Evolutionary conservation across 306 rosid genomes (phyloP).

Genomic region (Vicia villosa): DNA sequence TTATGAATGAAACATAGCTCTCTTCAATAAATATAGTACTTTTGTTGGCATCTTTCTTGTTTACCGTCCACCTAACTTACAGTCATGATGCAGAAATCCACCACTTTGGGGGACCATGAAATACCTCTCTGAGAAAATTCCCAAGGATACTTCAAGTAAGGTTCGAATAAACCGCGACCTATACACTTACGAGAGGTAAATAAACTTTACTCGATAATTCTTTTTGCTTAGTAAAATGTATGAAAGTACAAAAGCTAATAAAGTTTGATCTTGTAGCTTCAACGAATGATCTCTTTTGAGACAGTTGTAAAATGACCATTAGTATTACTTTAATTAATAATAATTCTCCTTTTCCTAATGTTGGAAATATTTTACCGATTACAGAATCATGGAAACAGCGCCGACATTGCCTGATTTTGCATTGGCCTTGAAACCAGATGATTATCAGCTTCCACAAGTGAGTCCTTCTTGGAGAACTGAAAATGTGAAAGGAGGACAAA

Average conservation of each 20-base stretch:
- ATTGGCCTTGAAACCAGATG: slow-evolving; percentile 95
- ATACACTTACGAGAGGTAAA: slow-evolving; percentile 76
- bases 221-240: slow-evolving; percentile 25
- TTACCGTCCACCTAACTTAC: slow-evolving; percentile 26
- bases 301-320: not conserved
- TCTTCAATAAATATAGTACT: slow-evolving; percentile 20
- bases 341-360: not conserved
- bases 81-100: slow-evolving; percentile 69
- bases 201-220: not conserved
- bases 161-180: slow-evolving; percentile 92
- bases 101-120: slow-evolving; percentile 97
- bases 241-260: slow-evolving; percentile 12
- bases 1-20: slow-evolving; percentile 1
- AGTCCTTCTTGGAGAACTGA: slow-evolving; percentile 80
- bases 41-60: slow-evolving; percentile 13
- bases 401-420: slow-evolving; percentile 97
- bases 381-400: slow-evolving; percentile 95
- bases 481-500: slow-evolving; percentile 55
- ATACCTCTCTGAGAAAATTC: slow-evolving; percentile 89
- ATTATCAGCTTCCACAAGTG: slow-evolving; percentile 85
- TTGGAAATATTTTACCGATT: slow-evolving; percentile 36
- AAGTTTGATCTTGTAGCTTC: not conserved
- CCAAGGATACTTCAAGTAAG: slow-evolving; percentile 95
- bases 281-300: not conserved
- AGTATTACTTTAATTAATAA: no score